Base-by-base conservation (phyloP, 805 yeast genomes). In the Kazachstania africana region DNA sequence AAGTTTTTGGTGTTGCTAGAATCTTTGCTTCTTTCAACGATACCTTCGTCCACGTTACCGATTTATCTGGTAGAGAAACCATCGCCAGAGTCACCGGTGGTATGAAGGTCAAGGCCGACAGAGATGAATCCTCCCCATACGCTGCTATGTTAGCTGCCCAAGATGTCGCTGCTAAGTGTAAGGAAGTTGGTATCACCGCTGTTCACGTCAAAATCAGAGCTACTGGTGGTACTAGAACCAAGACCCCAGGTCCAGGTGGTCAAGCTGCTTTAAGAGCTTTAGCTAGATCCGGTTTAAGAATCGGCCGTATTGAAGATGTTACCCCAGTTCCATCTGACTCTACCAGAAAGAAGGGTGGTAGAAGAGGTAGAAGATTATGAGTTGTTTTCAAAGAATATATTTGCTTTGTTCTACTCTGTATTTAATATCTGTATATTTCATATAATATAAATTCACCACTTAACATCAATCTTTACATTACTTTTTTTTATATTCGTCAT, bases 331-430 rank as follows among this genome's bases (percentile, higher is more conserved):
- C 99, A 69, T 91, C 98, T 55, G 99, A 91, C 72, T 87, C 97
- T 60, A 93, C 98, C 69, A 91, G 99, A 81, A 83, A 88, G 84
- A 93, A 91, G 94, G 98, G 98, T 84, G 99, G 99, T 83, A 91
- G 98, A 78, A 87, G 99, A 79, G 99, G 99, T 88, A 88, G 98
- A 80, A 85, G 99, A 82, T 80, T 87, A 72, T 83, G 69, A 70
- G 53, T 53, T 36, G 17, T 23, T 19, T 23, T 23, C 25, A 19
- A 19, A 8, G 6, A 8, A 8, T 19, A 19, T 19, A 8, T 8
- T 19, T 19, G 22, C 22, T 8, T 19, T 19, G 9, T 10, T 19
- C 10, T 19, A n/a, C n/a, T n/a, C n/a, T n/a, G n/a, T n/a, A n/a
- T n/a, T n/a, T n/a, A n/a, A n/a, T n/a, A n/a, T n/a, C n/a, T n/a